These are phyloP conservation scores for Pleurotus cornucopiae DNA, from an alignment of 768 basidiomycete species.

Conservation along the genomic window DNA sequence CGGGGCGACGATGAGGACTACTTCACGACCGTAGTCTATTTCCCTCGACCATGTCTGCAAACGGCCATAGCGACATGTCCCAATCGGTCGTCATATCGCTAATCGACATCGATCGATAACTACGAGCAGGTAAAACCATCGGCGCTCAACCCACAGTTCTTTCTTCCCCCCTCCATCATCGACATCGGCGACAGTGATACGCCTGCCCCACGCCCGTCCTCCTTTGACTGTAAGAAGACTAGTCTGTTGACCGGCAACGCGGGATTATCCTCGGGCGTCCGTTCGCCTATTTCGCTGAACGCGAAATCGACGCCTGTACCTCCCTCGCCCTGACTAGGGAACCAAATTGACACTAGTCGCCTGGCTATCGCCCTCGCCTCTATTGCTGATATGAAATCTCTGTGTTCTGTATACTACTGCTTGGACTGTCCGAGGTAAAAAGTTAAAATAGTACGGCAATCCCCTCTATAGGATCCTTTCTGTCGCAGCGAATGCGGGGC, in stretches of 20 bases:
- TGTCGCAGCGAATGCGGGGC: slow-evolving; percentile 3
- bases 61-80: background rate
- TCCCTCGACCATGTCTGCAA: background rate
- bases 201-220: too few relatives aligned
- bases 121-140: background rate
- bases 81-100: slow-evolving; percentile 5
- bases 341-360: slow-evolving; percentile 1
- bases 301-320: slow-evolving; percentile 1
- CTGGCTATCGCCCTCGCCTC: background rate
- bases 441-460: slow-evolving; percentile 6
- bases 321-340: background rate
- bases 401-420: background rate
- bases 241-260: too few relatives aligned
- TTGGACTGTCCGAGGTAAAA: slow-evolving; percentile 8
- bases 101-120: slow-evolving; percentile 9
- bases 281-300: background rate
- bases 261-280: background rate
- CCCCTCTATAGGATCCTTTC: background rate
- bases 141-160: background rate
- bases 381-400: slow-evolving; percentile 5
- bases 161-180: background rate
- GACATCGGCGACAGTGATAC: background rate
- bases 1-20: background rate
- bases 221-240: too few relatives aligned
- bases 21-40: background rate